phyloP scores from a whole-genome alignment of 2,329 filamentous ascomycete species.

The Trichoderma koningiopsis region DNA sequence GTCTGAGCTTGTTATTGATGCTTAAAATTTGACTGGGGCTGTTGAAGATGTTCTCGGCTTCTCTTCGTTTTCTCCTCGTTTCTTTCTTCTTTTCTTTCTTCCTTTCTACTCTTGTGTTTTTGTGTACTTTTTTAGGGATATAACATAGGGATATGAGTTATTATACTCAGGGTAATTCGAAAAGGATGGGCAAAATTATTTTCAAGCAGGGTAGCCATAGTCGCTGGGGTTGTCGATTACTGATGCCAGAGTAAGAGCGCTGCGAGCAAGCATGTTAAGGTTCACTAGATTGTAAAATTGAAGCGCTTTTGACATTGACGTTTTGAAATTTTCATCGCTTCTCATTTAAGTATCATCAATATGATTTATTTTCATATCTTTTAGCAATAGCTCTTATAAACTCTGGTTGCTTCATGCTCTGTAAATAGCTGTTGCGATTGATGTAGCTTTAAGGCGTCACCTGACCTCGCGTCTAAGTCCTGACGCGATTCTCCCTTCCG shows the following conservation, averaged over 20 bases:
- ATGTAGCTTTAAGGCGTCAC: conserved; percentile 24
- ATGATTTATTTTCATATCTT: not conserved
- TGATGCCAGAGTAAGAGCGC: not conserved
- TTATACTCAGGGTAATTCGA: not conserved
- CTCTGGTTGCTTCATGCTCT: not conserved
- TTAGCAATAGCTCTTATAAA: not conserved
- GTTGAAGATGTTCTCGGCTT: not conserved
- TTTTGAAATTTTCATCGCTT: too few species aligned
- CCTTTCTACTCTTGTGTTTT: not conserved
- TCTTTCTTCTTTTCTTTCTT: not conserved
- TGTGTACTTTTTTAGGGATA: not conserved
- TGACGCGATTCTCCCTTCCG: conserved; percentile 5
- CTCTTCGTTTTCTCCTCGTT: not conserved
- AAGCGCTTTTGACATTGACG: not conserved
- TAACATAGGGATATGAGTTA: not conserved
- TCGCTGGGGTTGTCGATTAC: not conserved
- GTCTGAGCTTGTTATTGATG: conserved; percentile 55
- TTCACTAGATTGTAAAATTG: not conserved
- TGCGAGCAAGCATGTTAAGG: not conserved
- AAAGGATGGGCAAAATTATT: not conserved
- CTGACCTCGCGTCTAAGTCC: conserved; percentile 28
- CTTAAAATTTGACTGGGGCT: not conserved
- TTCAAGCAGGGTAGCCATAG: not conserved
- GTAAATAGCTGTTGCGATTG: not conserved
- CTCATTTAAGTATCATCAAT: not conserved